A percentile compares a stretch with the other conserved stretches of the same genome.
phyloP scores from a whole-genome alignment of 73 alveolate genomes.

The Stentor coeruleus region DNA sequence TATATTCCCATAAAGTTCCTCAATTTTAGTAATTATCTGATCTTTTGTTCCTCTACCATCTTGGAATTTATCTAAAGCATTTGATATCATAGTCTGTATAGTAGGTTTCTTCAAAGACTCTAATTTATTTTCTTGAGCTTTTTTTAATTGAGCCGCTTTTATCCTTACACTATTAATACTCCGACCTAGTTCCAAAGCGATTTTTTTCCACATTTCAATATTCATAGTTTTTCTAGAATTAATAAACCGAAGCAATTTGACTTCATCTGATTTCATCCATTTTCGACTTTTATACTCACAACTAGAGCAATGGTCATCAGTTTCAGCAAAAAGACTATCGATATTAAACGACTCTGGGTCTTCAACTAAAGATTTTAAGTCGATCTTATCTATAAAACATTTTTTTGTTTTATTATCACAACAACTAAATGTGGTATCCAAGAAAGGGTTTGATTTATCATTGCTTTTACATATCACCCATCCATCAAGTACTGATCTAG shows the following conservation, averaged over 20 bases:
- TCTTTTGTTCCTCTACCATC: not conserved
- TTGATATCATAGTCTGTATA: not conserved
- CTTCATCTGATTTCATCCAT: slow-evolving; percentile 4
- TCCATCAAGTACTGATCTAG: not conserved
- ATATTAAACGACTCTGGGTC: slow-evolving; percentile 21
- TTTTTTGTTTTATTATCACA: no score
- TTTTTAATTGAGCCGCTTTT: slow-evolving; percentile 14
- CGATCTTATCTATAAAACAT: slow-evolving; percentile 16
- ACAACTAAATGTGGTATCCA: not conserved
- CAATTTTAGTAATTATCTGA: not conserved
- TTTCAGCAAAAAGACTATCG: not conserved
- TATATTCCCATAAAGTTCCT: not conserved
- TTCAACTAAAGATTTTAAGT: not conserved
- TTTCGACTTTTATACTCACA: not conserved
- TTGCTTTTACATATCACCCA: not conserved
- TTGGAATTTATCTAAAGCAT: not conserved
- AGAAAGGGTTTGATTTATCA: not conserved
- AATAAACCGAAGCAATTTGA: not conserved
- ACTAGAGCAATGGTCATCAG: not conserved
- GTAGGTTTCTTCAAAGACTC: not conserved
- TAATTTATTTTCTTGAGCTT: not conserved
- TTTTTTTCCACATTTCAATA: not conserved
- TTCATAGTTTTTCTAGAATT: not conserved
- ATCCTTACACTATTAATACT: not conserved
- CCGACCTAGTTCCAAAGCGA: slow-evolving; percentile 8